phyloP scores from a whole-genome alignment of 768 basidiomycete genomes.

The Tulasnella sp. region DNA sequence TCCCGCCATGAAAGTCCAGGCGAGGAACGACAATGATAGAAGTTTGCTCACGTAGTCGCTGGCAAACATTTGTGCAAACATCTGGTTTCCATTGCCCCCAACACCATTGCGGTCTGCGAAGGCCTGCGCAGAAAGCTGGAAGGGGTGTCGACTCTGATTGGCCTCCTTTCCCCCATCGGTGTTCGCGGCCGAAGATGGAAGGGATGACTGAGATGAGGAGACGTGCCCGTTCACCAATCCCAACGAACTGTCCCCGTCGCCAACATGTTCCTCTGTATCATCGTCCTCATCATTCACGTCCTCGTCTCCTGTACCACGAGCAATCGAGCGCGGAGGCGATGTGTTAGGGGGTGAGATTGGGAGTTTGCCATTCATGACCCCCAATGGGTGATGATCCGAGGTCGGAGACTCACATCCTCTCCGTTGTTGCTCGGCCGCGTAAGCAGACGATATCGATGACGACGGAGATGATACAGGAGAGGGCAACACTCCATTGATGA shows the following conservation, averaged over 20 bases:
- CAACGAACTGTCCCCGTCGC: background rate
- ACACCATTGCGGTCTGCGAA: slow-evolving; percentile 8
- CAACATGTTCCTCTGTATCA: slow-evolving; percentile 17
- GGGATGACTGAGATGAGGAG: background rate
- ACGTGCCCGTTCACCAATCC: too few relatives aligned
- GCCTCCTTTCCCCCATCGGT: background rate
- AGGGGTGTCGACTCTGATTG: slow-evolving; percentile 1
- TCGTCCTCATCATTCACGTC: slow-evolving; percentile 22
- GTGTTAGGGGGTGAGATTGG: slow-evolving; percentile 14
- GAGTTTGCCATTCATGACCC: slow-evolving; percentile 13
- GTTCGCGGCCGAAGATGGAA: background rate
- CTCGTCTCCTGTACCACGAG: slow-evolving; percentile 21
- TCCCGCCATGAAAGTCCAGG: background rate
- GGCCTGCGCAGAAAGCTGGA: slow-evolving; percentile 9
- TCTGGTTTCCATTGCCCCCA: background rate
- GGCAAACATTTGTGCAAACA: slow-evolving; percentile 1
- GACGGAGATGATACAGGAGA: slow-evolving; percentile 17
- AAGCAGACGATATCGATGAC: slow-evolving; percentile 11
- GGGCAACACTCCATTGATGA: background rate
- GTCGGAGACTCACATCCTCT: slow-evolving; percentile 9
- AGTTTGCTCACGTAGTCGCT: slow-evolving; percentile 4
- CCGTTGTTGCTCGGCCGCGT: background rate
- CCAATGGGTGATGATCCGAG: background rate
- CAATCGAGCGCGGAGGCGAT: slow-evolving; percentile 4
- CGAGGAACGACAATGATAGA: background rate